Percentiles rank a stretch among this genome's conserved stretches.
phyloP scores from a whole-genome alignment of 2,329 filamentous ascomycete species.

The Talaromyces sp. region DNA sequence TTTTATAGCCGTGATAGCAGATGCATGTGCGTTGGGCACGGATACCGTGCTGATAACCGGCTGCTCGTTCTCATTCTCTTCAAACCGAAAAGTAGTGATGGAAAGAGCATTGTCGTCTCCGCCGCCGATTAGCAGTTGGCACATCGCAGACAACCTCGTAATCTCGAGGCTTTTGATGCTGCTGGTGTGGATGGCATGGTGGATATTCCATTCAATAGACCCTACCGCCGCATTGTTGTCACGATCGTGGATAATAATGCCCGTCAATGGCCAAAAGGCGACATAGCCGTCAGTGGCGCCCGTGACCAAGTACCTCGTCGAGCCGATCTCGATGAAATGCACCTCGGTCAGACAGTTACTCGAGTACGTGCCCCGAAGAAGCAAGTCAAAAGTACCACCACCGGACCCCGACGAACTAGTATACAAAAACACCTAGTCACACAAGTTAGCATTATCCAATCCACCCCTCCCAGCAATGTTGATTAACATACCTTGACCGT shows the following conservation, averaged over 20 bases:
- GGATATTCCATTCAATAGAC: slow-evolving; percentile 26
- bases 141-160: slow-evolving; percentile 24
- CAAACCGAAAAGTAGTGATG: slow-evolving; percentile 43
- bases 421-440: slow-evolving; percentile 43
- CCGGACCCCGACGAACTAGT: slow-evolving; percentile 17
- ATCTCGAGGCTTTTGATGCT: slow-evolving; percentile 61
- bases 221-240: slow-evolving; percentile 13
- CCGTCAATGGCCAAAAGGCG: slow-evolving; percentile 53
- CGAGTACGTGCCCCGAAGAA: slow-evolving; percentile 59
- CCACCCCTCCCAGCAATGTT: too few relatives aligned
- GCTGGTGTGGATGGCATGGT: slow-evolving; percentile 67
- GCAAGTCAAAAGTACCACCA: slow-evolving; percentile 30
- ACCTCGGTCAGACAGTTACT: slow-evolving; percentile 71
- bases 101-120: slow-evolving; percentile 85
- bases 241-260: slow-evolving; percentile 17
- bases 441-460: slow-evolving; percentile 17
- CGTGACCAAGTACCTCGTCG: slow-evolving; percentile 50
- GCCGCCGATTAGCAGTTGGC: slow-evolving; percentile 62
- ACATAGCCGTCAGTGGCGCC: slow-evolving; percentile 79
- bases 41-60: slow-evolving; percentile 27
- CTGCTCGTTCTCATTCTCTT: neutral
- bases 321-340: slow-evolving; percentile 34
- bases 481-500: slow-evolving; percentile 53
- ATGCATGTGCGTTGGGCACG: slow-evolving; percentile 41
- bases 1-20: slow-evolving; percentile 39